These are phyloP conservation scores for Malus hybrid DNA, from an alignment of 331 rosid genomes.

Conservation along the genomic window DNA sequence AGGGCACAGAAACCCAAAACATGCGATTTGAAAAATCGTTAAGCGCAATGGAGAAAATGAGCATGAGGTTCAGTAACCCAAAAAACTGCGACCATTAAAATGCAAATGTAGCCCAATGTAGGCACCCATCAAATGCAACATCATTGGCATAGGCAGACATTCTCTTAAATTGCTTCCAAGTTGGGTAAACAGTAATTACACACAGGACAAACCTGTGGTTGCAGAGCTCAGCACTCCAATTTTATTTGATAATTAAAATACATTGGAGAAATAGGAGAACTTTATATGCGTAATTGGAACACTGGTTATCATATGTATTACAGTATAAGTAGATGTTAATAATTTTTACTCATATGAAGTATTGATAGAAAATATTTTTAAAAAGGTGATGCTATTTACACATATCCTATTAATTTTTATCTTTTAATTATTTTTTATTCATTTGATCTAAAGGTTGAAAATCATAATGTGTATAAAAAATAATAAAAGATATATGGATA, in stretches of 20 bases:
- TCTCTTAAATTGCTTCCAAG: constrained; percentile 33
- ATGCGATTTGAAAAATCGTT: background rate
- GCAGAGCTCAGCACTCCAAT: background rate
- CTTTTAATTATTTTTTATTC: no score
- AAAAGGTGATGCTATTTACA: no score
- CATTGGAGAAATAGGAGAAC: background rate
- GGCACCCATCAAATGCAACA: background rate
- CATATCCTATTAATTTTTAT: no score
- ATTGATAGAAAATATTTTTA: no score
- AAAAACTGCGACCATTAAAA: constrained; percentile 5
- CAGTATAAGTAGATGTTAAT: background rate
- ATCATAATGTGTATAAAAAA: no score
- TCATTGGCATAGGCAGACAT: constrained; percentile 24
- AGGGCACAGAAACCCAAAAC: constrained; percentile 14
- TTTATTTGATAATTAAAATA: background rate
- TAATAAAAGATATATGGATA: no score
- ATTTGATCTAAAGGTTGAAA: accelerated
- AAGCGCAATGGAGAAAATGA: constrained; percentile 16
- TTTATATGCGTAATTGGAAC: background rate
- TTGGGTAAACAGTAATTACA: constrained; percentile 11
- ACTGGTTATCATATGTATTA: background rate
- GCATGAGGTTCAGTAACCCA: constrained; percentile 43
- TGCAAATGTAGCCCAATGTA: background rate
- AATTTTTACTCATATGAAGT: no score
- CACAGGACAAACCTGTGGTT: background rate